Base-by-base conservation (phyloP, 2,329 filamentous ascomycete genomes). In the Botrytis fragariae region DNA sequence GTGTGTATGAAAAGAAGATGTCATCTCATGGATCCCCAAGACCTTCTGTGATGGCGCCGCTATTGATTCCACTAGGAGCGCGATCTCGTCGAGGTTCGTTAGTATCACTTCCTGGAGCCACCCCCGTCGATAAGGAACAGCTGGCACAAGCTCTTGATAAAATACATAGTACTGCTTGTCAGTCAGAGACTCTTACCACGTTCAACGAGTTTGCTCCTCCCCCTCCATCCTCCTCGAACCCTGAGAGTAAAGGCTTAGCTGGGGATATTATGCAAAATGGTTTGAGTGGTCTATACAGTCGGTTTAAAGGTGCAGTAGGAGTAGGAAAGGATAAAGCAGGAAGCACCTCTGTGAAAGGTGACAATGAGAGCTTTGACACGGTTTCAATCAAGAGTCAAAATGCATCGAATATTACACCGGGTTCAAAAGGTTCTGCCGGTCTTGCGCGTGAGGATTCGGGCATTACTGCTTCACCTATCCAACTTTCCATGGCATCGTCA, bases 161-260 rank as follows among this genome's bases (percentile, higher is more conserved):
- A 78, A 97, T 98, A 77, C 95, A 98, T 82, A 94, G 87, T 69
- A 91, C 93, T 9, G 94, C 95, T n/a, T 97, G 93, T 79, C 92
- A 93, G 81, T 93, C 93, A 48, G 92, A 92, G 75, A 89, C 90
- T 48, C 86, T 98, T 65, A 98, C 95, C 3, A 97, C 94, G 14
- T 98, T 98, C 83, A 97, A 97, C 83, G 95, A 98, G 80, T 95
- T 97, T 79, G 93, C 92, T 0, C 87, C 91, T 1, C 90, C 91
- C 8, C 90, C 92, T 0, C 84, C 86, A 3, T 85, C 87, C 1
- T 84, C 88, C 1, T 85, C 87, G 2, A 83, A 85, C 22, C 83
- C 86, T 37, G 94, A 97, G 78, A 89, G 86, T 74, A 94, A 93
- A 81, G 88, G 88, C 14, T 85, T 93, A 54, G 86, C 91, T 0